Evolutionary conservation across 2,329 filamentous ascomycete species (phyloP), one percentile per base, ranked within the genome.

Genomic region (Trichoderma aggressivum): DNA sequence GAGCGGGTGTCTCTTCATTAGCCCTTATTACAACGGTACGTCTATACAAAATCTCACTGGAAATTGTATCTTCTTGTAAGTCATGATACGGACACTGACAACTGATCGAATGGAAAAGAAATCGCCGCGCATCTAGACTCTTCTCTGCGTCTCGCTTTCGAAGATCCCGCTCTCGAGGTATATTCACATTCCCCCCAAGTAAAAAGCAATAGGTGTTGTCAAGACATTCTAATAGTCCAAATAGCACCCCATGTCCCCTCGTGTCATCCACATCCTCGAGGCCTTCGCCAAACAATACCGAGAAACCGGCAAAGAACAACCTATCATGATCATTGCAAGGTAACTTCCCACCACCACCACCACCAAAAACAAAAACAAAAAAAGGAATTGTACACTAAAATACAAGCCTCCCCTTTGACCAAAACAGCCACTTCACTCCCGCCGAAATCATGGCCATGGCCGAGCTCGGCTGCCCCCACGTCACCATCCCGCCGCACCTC

Each of bases 1-100:
- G 70, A 71, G 74, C 14, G 62, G 70, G 14, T 76, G 75, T 64
- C 68, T 76, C 5, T 75, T 71, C 50, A 75, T 76, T 43, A 76
- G 75, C 59, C 75, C 74, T 11, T 76, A 76, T 34, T 75, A 71
- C 32, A 75, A 76, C 24, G 73, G 74, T 75, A 70, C 24, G 71
- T 53, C 26, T 50, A 28, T 28, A 28, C 26, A 28, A 3, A 28
- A 28, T 32, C 5, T 32, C n/a, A 8, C 8, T 8, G 30, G 30
- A 8, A 32, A 5, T 10, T n/a, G 18, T 16, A n/a, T 7, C n/a
- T 43, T 21, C 8, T n/a, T 47, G n/a, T 24, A 2, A 24, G n/a
- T 14, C 21, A 2, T 53, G 11, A 24, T 53, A 12, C 1, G 30
- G 21, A 32, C 0, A 36, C 24, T 63, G 55, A 63, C 21, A 10